Evolutionary conservation across 1,139 yeast species (phyloP).

Genomic region (Scheffersomyces cryptocercus): DNA sequence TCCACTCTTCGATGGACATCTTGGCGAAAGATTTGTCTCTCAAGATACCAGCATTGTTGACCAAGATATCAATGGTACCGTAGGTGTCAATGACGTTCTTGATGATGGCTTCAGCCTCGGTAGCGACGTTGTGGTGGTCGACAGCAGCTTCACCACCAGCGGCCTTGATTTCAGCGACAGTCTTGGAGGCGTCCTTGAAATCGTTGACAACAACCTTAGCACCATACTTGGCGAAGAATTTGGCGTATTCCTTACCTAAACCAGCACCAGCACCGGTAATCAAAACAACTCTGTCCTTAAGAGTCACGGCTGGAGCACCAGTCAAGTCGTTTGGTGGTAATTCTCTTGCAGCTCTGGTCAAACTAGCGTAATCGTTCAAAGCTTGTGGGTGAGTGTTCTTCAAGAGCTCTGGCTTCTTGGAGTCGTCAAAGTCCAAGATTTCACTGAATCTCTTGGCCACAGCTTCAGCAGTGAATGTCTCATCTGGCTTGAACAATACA

Average conservation of each 20-base stretch:
- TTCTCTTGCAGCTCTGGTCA: constrained; percentile 52
- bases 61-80: constrained; percentile 83
- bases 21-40: constrained; percentile 88
- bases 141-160: constrained; percentile 86
- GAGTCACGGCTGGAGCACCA: constrained; percentile 51
- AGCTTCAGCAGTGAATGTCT: constrained; percentile 79
- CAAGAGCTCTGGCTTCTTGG: constrained; percentile 52
- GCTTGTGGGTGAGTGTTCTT: constrained; percentile 66
- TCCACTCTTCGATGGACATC: constrained; percentile 86
- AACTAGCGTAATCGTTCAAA: constrained; percentile 60
- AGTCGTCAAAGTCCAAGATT: constrained; percentile 60
- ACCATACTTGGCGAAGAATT: constrained; percentile 83
- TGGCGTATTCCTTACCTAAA: constrained; percentile 88
- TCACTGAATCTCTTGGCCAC: constrained; percentile 70
- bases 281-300: constrained; percentile 83
- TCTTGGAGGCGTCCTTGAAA: constrained; percentile 71
- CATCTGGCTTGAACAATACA: constrained; percentile 77
- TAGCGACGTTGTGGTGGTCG: constrained; percentile 79
- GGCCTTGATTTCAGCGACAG: constrained; percentile 74
- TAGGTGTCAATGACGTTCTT: constrained; percentile 74
- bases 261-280: constrained; percentile 98
- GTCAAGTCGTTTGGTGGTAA: constrained; percentile 58
- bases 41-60: constrained; percentile 93
- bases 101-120: constrained; percentile 73
- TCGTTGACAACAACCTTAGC: constrained; percentile 96